These are phyloP conservation scores for Orbilia oligospora DNA, from an alignment of 2,329 filamentous ascomycete genomes.

Conservation along the genomic window DNA sequence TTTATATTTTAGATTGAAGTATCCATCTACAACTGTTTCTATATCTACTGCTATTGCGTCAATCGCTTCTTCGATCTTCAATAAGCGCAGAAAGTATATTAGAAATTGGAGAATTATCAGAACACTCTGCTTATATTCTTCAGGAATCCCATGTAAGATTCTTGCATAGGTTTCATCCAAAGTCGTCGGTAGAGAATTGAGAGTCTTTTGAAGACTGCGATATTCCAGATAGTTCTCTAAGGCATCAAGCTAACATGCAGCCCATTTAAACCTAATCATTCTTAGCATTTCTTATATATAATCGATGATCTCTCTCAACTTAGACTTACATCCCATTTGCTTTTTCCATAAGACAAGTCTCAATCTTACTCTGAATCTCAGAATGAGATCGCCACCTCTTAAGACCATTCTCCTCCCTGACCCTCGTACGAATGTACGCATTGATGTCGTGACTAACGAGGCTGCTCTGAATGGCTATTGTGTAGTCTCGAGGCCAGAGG, in stretches of 20 bases:
- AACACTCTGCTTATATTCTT: constrained; percentile 56
- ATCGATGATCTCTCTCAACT: constrained; percentile 30
- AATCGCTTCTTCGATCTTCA: constrained; percentile 64
- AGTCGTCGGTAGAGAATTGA: constrained; percentile 60
- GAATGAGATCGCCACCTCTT: constrained; percentile 63
- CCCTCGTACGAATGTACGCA: background rate
- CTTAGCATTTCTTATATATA: too few species aligned
- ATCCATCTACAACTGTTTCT: constrained; percentile 32
- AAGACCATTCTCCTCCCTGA: constrained; percentile 61
- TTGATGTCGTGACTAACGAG: constrained; percentile 23
- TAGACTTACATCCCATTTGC: constrained; percentile 66
- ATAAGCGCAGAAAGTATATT: constrained; percentile 63
- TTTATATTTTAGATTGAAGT: constrained; percentile 64
- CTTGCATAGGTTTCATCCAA: constrained; percentile 63
- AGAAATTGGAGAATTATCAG: constrained; percentile 65
- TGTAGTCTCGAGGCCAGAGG: too few species aligned
- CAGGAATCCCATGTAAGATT: constrained; percentile 63
- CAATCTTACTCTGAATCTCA: constrained; percentile 57
- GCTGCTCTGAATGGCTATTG: background rate
- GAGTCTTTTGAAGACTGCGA: constrained; percentile 42
- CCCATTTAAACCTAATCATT: constrained; percentile 65
- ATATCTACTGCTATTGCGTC: constrained; percentile 65
- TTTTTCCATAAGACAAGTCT: constrained; percentile 44
- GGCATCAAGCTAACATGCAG: constrained; percentile 65
- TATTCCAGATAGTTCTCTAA: constrained; percentile 62